Conservation (phyloP, 208 protist genomes). For the Acanthamoeba castellanii region DNA sequence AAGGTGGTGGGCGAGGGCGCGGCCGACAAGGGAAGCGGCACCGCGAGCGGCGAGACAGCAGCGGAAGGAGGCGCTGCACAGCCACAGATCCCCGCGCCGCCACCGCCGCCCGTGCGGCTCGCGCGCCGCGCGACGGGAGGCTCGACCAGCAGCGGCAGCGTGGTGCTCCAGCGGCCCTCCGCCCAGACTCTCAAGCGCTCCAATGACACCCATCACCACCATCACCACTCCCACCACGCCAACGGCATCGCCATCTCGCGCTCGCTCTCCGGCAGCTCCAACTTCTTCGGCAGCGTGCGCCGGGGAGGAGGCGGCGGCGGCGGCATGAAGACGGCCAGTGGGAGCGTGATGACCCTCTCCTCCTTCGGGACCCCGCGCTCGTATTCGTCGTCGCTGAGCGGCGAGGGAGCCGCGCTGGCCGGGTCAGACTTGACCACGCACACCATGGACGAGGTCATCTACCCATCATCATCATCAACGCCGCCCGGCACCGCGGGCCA, state of each 20-base stretch:
- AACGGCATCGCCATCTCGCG: slow-evolving; percentile 1
- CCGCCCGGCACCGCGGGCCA: not conserved
- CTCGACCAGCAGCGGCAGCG: slow-evolving; percentile 18
- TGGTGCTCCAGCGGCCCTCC: slow-evolving; percentile 32
- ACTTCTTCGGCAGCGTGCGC: not conserved
- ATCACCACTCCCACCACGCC: not conserved
- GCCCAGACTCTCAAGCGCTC: not conserved
- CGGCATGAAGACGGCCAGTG: not conserved
- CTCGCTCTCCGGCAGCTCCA: not conserved
- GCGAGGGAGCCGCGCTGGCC: not conserved
- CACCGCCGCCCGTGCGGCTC: slow-evolving; percentile 3
- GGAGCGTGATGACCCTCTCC: not conserved
- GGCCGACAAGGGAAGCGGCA: not conserved
- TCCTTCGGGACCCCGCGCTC: not conserved
- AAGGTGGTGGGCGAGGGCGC: not conserved
- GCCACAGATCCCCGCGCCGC: slow-evolving; percentile 1
- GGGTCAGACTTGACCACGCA: not conserved
- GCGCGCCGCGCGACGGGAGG: not conserved
- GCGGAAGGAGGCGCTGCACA: not conserved
- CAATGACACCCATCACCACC: not conserved
- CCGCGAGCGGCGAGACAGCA: not conserved
- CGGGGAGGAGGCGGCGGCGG: not conserved
- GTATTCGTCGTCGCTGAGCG: not conserved
- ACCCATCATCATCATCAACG: too few species aligned
- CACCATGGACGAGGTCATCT: slow-evolving; percentile 24